phyloP scores from a whole-genome alignment of 768 basidiomycete genomes.

The Leccinum uliginosum region DNA sequence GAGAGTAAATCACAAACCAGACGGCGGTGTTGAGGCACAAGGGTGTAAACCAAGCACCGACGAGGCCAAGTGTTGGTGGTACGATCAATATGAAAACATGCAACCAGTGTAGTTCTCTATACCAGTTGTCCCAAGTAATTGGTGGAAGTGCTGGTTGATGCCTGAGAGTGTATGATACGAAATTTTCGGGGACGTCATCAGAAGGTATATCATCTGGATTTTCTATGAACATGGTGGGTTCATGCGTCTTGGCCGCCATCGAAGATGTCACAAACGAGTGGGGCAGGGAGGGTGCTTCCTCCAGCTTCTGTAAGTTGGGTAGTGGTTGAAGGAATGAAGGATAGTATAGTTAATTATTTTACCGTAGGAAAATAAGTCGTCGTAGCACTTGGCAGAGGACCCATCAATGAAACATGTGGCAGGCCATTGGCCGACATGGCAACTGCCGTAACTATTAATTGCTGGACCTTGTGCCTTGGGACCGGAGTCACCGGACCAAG shows the following conservation, averaged over 20 bases:
- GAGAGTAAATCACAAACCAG: constrained; percentile 39
- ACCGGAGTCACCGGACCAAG: too few relatives aligned
- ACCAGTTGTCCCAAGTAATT: constrained; percentile 12
- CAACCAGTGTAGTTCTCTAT: constrained; percentile 7
- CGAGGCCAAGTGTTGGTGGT: constrained; percentile 1
- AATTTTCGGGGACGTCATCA: constrained; percentile 3
- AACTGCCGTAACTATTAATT: too few relatives aligned
- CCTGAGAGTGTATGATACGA: constrained; percentile 11
- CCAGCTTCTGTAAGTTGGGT: too few relatives aligned
- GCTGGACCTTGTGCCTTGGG: too few relatives aligned
- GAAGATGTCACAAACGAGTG: too few relatives aligned
- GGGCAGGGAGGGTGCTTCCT: not conserved
- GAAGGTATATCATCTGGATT: constrained; percentile 7
- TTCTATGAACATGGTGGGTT: not conserved
- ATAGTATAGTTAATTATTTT: too few relatives aligned
- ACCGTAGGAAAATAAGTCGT: too few relatives aligned
- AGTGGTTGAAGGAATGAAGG: not conserved
- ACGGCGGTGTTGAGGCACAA: not conserved
- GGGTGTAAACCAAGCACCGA: constrained; percentile 4
- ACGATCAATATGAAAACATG: constrained; percentile 5
- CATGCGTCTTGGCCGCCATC: not conserved
- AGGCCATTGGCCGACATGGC: too few relatives aligned
- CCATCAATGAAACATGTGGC: too few relatives aligned
- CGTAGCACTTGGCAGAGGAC: too few relatives aligned
- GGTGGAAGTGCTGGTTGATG: constrained; percentile 6